Percentiles rank a stretch among this genome's conserved stretches.
Evolutionary conservation across 2,329 filamentous ascomycete genomes (phyloP).

Genomic region (Cryphonectria japonica): DNA sequence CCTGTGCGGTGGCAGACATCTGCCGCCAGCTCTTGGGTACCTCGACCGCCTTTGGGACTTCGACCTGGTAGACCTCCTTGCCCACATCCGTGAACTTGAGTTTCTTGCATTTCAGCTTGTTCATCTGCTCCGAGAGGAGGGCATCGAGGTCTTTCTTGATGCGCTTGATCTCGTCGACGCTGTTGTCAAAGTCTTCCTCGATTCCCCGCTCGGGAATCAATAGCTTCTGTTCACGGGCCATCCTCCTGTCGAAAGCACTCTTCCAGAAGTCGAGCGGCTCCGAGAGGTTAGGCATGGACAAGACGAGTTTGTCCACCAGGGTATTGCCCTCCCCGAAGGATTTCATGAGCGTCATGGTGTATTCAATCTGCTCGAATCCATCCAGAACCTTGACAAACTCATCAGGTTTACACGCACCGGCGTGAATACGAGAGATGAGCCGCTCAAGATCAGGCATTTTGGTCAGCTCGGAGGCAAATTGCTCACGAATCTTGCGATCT

Average conservation of each 20-base stretch:
- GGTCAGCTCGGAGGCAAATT: constrained; percentile 84
- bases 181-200: constrained; percentile 89
- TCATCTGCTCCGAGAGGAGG: constrained; percentile 72
- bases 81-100: constrained; percentile 83
- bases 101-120: constrained; percentile 72
- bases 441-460: constrained; percentile 95
- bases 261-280: constrained; percentile 83
- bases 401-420: constrained; percentile 83
- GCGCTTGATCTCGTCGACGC: constrained; percentile 73
- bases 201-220: constrained; percentile 86
- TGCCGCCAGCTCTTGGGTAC: constrained; percentile 90
- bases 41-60: constrained; percentile 83
- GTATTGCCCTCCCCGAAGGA: constrained; percentile 77
- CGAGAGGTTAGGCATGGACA: constrained; percentile 82
- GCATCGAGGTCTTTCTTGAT: constrained; percentile 74
- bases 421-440: constrained; percentile 91
- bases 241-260: constrained; percentile 82
- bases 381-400: constrained; percentile 94
- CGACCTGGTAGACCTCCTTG: constrained; percentile 96
- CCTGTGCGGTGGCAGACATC: constrained; percentile 89
- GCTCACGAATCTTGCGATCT: constrained; percentile 77
- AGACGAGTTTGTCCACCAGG: constrained; percentile 81
- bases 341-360: constrained; percentile 81
- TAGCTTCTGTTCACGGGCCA: constrained; percentile 77
- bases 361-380: constrained; percentile 97